Percentiles rank a stretch among this genome's conserved stretches.
Evolutionary conservation across 768 basidiomycete species (phyloP).

Genomic region (Tylopilus felleus): DNA sequence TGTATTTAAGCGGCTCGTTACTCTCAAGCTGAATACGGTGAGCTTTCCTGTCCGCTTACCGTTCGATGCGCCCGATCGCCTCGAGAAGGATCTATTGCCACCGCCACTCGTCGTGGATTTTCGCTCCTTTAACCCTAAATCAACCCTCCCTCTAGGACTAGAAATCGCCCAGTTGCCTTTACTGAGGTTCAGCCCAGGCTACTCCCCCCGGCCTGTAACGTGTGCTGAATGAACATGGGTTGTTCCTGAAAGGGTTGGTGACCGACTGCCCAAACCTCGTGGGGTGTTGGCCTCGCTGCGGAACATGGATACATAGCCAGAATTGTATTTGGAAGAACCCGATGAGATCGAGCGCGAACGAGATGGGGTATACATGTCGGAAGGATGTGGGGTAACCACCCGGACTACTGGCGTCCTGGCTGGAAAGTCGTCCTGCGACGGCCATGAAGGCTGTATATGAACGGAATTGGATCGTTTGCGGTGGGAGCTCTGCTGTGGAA

Average conservation of each 20-base stretch:
- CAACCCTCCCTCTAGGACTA: too few species aligned
- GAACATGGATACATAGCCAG: conserved; percentile 28
- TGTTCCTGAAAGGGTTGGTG: background rate
- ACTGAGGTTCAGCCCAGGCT: background rate
- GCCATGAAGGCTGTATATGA: conserved; percentile 13
- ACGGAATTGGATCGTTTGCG: conserved; percentile 5
- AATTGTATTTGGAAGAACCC: conserved; percentile 21
- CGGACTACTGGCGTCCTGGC: conserved; percentile 18
- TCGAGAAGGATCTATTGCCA: too few species aligned
- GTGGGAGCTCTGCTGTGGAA: background rate
- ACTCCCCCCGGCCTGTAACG: conserved; percentile 7
- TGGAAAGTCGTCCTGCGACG: conserved; percentile 14
- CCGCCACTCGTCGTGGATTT: too few species aligned
- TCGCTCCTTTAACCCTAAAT: too few species aligned
- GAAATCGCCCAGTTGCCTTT: too few species aligned
- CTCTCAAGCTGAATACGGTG: too few species aligned
- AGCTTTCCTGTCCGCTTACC: too few species aligned
- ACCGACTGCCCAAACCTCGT: conserved; percentile 20
- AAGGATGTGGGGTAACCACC: conserved; percentile 10
- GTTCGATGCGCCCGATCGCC: too few species aligned
- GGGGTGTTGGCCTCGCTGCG: conserved; percentile 17
- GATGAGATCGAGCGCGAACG: conserved; percentile 8
- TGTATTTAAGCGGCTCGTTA: too few species aligned
- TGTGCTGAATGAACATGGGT: background rate
- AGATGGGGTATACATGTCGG: conserved; percentile 24